Conservation (phyloP, 2,329 filamentous ascomycete species). For the Saccharata proteae region DNA sequence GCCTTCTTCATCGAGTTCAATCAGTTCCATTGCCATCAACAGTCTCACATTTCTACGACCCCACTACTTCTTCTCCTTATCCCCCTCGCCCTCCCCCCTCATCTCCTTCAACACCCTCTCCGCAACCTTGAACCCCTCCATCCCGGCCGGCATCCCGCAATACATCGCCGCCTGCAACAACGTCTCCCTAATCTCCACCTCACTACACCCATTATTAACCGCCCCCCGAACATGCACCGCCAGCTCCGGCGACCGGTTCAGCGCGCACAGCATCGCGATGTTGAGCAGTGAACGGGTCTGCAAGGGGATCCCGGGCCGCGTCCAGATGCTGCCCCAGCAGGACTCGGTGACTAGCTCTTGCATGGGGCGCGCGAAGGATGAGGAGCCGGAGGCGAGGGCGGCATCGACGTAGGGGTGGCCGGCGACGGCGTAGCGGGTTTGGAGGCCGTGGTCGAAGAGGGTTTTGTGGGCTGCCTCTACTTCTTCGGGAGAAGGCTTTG, state of each 20-base stretch:
- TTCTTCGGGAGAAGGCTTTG: background rate
- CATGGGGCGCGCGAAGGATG: slow-evolving; percentile 47
- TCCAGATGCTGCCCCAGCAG: slow-evolving; percentile 54
- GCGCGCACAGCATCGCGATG: slow-evolving; percentile 51
- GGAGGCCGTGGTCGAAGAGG: slow-evolving; percentile 49
- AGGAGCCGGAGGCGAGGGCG: slow-evolving; percentile 43
- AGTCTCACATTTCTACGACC: too few species aligned
- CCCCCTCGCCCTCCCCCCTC: slow-evolving; percentile 31
- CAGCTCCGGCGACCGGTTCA: slow-evolving; percentile 48
- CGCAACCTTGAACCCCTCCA: slow-evolving; percentile 42
- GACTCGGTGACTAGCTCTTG: slow-evolving; percentile 53
- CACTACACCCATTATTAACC: slow-evolving; percentile 48
- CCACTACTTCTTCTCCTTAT: too few species aligned
- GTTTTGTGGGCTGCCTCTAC: background rate
- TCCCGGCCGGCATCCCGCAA: slow-evolving; percentile 42
- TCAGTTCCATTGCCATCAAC: too few species aligned
- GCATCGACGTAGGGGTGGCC: slow-evolving; percentile 50
- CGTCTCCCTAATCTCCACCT: slow-evolving; percentile 51
- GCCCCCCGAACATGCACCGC: slow-evolving; percentile 51
- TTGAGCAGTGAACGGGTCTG: slow-evolving; percentile 51
- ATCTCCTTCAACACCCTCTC: slow-evolving; percentile 41
- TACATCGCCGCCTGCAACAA: slow-evolving; percentile 39
- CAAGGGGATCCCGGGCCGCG: slow-evolving; percentile 41
- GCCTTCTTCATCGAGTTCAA: too few species aligned
- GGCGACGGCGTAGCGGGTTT: slow-evolving; percentile 46